Evolutionary conservation across 2,329 filamentous ascomycete species (phyloP).

Genomic region (Alternaria sp.): DNA sequence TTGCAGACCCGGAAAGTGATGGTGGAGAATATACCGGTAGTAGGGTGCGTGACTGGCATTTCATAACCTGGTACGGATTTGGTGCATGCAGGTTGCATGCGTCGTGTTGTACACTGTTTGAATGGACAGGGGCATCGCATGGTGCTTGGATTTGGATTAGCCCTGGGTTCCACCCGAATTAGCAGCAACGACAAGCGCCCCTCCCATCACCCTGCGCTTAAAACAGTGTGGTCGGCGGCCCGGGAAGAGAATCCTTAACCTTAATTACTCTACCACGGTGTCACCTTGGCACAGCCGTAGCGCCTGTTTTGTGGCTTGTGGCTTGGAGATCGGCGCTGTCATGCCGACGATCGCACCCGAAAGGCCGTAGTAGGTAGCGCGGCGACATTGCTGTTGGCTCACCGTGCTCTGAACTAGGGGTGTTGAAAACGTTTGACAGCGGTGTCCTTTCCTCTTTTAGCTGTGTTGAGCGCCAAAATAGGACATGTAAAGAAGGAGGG

Average conservation of each 20-base stretch:
- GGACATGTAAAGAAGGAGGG: constrained; percentile 11
- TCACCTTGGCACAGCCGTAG: constrained; percentile 7
- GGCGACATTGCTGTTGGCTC: constrained; percentile 11
- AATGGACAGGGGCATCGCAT: constrained; percentile 24
- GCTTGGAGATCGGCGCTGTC: constrained; percentile 17
- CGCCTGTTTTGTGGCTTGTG: constrained; percentile 9
- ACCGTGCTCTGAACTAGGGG: neutral
- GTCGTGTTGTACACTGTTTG: constrained; percentile 6
- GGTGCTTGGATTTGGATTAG: constrained; percentile 33
- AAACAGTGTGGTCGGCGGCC: constrained; percentile 23
- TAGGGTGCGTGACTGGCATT: constrained; percentile 11
- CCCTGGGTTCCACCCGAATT: constrained; percentile 21
- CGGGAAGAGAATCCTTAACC: constrained; percentile 28
- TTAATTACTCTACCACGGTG: constrained; percentile 29
- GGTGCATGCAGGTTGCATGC: constrained; percentile 14
- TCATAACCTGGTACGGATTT: constrained; percentile 16
- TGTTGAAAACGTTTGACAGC: neutral
- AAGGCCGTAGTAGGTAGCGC: constrained; percentile 11
- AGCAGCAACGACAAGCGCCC: constrained; percentile 32
- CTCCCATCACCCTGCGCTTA: constrained; percentile 24
- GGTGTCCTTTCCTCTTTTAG: neutral
- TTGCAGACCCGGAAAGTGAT: constrained; percentile 13
- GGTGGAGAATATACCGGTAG: constrained; percentile 9
- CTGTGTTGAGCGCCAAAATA: constrained; percentile 11
- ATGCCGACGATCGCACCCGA: constrained; percentile 22